phyloP scores from a whole-genome alignment of 805 yeast genomes.

The Naumovozyma baii region DNA sequence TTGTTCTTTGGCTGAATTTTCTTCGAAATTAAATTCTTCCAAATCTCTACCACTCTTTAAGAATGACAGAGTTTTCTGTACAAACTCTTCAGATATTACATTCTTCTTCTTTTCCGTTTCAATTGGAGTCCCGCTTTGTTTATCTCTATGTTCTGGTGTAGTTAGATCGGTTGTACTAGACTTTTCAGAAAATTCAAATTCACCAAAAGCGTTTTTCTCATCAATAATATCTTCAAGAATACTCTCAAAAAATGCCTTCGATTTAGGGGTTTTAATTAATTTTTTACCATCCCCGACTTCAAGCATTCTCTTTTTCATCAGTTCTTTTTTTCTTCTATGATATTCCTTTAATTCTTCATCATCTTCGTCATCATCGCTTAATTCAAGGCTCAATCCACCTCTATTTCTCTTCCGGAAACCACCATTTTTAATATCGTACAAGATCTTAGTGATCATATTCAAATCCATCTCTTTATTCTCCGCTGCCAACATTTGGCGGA shows the following conservation, averaged over 20 bases:
- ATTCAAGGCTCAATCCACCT: slow-evolving; percentile 48
- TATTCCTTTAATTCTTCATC: slow-evolving; percentile 36
- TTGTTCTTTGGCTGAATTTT: slow-evolving; percentile 20
- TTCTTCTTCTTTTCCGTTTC: slow-evolving; percentile 26
- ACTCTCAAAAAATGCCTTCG: slow-evolving; percentile 59
- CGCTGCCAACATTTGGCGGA: slow-evolving; percentile 48
- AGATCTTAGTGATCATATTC: slow-evolving; percentile 52
- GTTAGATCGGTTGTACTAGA: slow-evolving; percentile 1
- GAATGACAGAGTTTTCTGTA: slow-evolving; percentile 48
- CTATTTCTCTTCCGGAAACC: slow-evolving; percentile 51
- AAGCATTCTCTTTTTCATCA: slow-evolving; percentile 41
- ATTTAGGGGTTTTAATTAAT: slow-evolving; percentile 43
- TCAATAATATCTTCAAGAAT: slow-evolving; percentile 42
- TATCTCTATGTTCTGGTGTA: slow-evolving; percentile 19
- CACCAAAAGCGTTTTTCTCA: slow-evolving; percentile 26
- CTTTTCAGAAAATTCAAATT: slow-evolving; percentile 19
- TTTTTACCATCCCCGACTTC: slow-evolving; percentile 34
- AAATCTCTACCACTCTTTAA: slow-evolving; percentile 31
- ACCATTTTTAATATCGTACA: slow-evolving; percentile 65
- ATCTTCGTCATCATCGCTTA: slow-evolving; percentile 70
- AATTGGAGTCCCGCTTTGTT: slow-evolving; percentile 25
- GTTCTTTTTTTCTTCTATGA: slow-evolving; percentile 36
- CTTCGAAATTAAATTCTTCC: slow-evolving; percentile 26
- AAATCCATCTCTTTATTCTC: slow-evolving; percentile 56
- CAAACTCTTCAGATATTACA: slow-evolving; percentile 44